Percentiles rank a stretch among this genome's conserved stretches.
Evolutionary conservation across 2,329 filamentous ascomycete genomes (phyloP).

Genomic region (Cladosporium cucumerinum): DNA sequence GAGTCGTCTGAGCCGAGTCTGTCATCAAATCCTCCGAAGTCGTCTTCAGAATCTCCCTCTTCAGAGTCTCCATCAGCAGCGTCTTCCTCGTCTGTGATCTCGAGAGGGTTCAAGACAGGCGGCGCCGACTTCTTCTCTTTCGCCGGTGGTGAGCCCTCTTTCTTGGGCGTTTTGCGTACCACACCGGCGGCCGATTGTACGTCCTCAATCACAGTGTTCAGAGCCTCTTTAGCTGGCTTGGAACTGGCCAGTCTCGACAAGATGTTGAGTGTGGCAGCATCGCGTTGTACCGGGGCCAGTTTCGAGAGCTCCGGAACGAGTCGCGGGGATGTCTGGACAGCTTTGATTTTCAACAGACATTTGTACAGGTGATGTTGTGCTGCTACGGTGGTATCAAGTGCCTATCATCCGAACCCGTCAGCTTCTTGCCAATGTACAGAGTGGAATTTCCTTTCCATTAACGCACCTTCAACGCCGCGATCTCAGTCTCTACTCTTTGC

Average conservation of each 20-base stretch:
- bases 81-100: slow-evolving; percentile 14
- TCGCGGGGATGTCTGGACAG: slow-evolving; percentile 50
- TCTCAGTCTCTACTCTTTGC: slow-evolving; percentile 61
- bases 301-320: slow-evolving; percentile 43
- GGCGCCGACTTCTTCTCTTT: background rate
- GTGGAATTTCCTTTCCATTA: background rate
- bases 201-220: slow-evolving; percentile 46
- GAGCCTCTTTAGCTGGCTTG: slow-evolving; percentile 54
- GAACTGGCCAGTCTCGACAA: slow-evolving; percentile 59
- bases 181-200: slow-evolving; percentile 41
- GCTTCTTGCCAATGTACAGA: background rate
- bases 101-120: slow-evolving; percentile 6
- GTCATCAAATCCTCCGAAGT: slow-evolving; percentile 38
- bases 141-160: background rate
- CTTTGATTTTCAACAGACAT: slow-evolving; percentile 55
- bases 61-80: slow-evolving; percentile 4
- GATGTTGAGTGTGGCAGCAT: slow-evolving; percentile 54
- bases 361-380: slow-evolving; percentile 57
- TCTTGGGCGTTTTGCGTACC: slow-evolving; percentile 7
- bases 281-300: slow-evolving; percentile 39
- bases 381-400: slow-evolving; percentile 48
- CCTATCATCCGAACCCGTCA: slow-evolving; percentile 33
- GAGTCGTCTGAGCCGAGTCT: slow-evolving; percentile 37
- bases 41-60: slow-evolving; percentile 29
- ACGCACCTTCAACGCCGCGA: slow-evolving; percentile 54